Percentiles rank a stretch among this genome's conserved stretches.
Evolutionary conservation across 1,139 yeast species (phyloP).

Genomic region (Candida freyschussii): DNA sequence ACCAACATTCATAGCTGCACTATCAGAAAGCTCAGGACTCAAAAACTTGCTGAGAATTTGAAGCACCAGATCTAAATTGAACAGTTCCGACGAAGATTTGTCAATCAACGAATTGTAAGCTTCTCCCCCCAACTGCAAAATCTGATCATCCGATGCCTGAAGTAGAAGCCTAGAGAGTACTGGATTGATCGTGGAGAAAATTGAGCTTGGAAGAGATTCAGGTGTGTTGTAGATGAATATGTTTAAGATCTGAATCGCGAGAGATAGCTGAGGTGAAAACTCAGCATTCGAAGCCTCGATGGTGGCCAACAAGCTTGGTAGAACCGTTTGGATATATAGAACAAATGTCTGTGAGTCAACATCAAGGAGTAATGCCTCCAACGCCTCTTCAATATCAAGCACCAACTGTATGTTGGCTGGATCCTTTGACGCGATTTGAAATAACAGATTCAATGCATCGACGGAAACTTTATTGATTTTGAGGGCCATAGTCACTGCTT

Average conservation of each 20-base stretch:
- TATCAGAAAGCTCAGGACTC: constrained; percentile 67
- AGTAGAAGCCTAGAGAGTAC: constrained; percentile 6
- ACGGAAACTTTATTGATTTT: constrained; percentile 38
- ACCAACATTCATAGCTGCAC: constrained; percentile 75
- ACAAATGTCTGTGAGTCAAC: constrained; percentile 43
- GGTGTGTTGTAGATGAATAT: constrained; percentile 38
- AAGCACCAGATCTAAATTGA: constrained; percentile 49
- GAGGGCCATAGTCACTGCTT: constrained; percentile 56
- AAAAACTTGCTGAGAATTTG: constrained; percentile 64
- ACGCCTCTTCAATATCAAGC: constrained; percentile 55
- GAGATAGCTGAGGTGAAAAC: constrained; percentile 41
- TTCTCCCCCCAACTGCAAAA: constrained; percentile 74
- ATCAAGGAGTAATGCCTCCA: constrained; percentile 51
- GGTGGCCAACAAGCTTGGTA: constrained; percentile 25
- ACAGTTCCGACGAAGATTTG: constrained; percentile 41
- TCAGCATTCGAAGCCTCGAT: constrained; percentile 20
- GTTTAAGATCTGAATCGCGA: constrained; percentile 64
- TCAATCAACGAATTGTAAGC: constrained; percentile 60
- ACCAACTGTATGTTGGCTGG: constrained; percentile 68
- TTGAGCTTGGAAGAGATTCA: constrained; percentile 21
- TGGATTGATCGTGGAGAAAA: constrained; percentile 7
- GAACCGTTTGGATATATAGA: constrained; percentile 28
- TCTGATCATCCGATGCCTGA: constrained; percentile 63
- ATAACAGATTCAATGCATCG: constrained; percentile 48
- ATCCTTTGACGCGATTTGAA: constrained; percentile 65